Evolutionary conservation across 2,329 filamentous ascomycete genomes (phyloP), one percentile per base, ranked within the genome.

Genomic region (Talaromyces pinophilus): DNA sequence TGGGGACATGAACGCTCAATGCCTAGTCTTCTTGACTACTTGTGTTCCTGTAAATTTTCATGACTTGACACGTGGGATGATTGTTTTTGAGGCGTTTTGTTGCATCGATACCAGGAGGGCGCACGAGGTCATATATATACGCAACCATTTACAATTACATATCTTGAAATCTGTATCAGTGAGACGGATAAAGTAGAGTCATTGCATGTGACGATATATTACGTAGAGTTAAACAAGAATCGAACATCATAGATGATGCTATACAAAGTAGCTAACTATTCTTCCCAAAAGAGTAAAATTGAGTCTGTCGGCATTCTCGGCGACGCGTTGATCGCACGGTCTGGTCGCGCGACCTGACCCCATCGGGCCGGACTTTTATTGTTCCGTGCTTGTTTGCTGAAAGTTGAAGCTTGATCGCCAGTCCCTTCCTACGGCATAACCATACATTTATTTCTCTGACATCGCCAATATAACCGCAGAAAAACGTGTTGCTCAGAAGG

Each of bases 211-310:
- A 17, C 50, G 33, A 10, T 30, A 33, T 52, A 30, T 4, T 28
- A 28, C 25, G 13, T 52, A 3, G 13, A 1, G 15, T 28, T 15
- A n/a, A 54, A 17, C 6, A 3, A 52, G 25, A 40, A 55, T 3
- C 5, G 33, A 38, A 57, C n/a, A 38, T 40, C n/a, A 38, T 40
- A 4, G 2, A 52, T 50, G 48, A 25, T 13, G 28, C 50, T 54
- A n/a, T 13, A 35, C 10, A 40, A 40, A 19, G 17, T 4, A 19
- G 17, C 13, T 25, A 1, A 13, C 2, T 22, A 25, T 5, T 15
- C 10, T 62, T 54, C 61, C 61, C 8, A 54, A 54, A 54, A 44
- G 35, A 33, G 61, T 55, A 55, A 63, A 44, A 63, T 63, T 55
- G 61, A 55, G 35, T n/a, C 6, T 33, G 33, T 38, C 60, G 44